Evolutionary conservation across 352 stramenopile genomes (phyloP), one percentile per base, ranked within the genome.

Genomic region (Pythium aquatile): DNA sequence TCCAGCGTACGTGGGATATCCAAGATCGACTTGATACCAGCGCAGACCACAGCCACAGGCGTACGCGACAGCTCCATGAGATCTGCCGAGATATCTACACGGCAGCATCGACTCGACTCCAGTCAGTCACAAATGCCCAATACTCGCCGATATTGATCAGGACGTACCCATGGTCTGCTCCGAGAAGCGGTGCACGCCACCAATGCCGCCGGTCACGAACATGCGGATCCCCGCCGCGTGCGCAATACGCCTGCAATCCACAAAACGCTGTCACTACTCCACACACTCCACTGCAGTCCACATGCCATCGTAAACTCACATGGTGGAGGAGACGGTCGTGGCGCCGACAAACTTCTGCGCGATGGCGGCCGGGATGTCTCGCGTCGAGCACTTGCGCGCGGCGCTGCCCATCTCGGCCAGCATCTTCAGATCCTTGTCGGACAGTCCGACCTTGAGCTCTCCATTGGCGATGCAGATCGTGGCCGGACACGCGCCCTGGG

Each of bases 1-100:
- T 99, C 97, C 3, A 99, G 74, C 24, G 97, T 99, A 39, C 90
- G 78, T 16, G 84, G 81, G 54, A 99, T 98, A 76, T 99, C 98
- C 20, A 99, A 76, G 69, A 99, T 99, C 28, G 88, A 98, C 79
- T 99, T 99, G 66, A 99, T 93, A n/a, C 98, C 98, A 13, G 97
- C 97, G 62, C 94, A 99, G 26, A 99, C 86, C 30, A 99, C 98
- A 9, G 97, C 82, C 16, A 99, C 85, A 0, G 94, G 96, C 24
- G 97, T 99, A n/a, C 91, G 88, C 35, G 87, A 92, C 24, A 98
- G 75, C 79, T 99, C 97, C 61, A 94, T 93, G 40, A 99, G 81
- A 79, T 99, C 98, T 13, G 97, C 97, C 37, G 93, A 98, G 29
- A 99, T 90, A 55, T 98, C 93, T 90, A 76, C 29, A 65, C 2